These are phyloP conservation scores for Gracilaria vermiculophylla DNA, from an alignment of 23 red algal genomes.

Conservation along the genomic window DNA sequence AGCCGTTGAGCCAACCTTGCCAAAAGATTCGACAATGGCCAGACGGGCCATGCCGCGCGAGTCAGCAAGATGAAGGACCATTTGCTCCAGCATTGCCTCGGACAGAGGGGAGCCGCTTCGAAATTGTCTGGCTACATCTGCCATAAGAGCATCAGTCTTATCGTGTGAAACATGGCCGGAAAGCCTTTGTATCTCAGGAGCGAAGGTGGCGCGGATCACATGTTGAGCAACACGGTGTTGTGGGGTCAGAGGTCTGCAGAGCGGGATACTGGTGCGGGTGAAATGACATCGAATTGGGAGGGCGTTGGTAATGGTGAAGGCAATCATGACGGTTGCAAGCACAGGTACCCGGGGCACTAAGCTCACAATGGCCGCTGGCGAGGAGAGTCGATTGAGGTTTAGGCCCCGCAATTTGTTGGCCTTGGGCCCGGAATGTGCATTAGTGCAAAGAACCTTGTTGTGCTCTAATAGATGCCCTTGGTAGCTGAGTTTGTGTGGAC, in stretches of 20 bases:
- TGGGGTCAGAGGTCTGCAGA: background rate
- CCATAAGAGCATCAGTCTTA: background rate
- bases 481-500: too few species aligned
- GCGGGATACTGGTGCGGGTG: background rate
- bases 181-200: background rate
- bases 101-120: background rate
- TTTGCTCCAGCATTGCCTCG: background rate
- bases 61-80: conserved; percentile 69
- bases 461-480: too few species aligned
- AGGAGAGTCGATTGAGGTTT: too few species aligned
- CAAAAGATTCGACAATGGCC: conserved; percentile 57
- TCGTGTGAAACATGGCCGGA: background rate
- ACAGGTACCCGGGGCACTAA: too few species aligned
- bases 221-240: background rate
- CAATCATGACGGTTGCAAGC: background rate
- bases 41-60: conserved; percentile 77
- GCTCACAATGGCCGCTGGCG: too few species aligned
- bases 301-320: background rate
- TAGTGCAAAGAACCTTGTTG: too few species aligned
- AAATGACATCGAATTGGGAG: background rate
- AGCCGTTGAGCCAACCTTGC: conserved; percentile 38
- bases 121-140: background rate
- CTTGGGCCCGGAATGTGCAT: too few species aligned
- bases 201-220: background rate
- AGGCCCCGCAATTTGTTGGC: too few species aligned